phyloP scores from a whole-genome alignment of 495 filamentous ascomycete genomes.

The Aspergillus bridgeri region DNA sequence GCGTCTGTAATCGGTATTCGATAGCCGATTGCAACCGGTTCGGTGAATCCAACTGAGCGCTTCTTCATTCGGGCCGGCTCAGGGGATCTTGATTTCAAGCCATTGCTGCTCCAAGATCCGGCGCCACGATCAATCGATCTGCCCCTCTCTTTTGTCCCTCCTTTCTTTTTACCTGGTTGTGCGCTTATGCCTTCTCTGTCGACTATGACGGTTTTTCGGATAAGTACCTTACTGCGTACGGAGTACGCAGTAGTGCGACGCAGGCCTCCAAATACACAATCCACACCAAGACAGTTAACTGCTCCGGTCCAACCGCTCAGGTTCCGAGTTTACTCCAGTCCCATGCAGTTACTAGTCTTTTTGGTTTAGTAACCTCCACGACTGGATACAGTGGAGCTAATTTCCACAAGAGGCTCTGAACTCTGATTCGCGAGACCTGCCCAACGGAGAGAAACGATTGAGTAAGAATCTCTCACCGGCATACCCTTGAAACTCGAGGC shows the following conservation, averaged over 20 bases:
- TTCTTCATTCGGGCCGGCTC: neutral
- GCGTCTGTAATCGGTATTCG: neutral
- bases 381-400: conserved; percentile 10
- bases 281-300: neutral
- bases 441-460: conserved; percentile 9
- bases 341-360: conserved; percentile 3
- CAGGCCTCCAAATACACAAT: neutral
- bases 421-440: conserved; percentile 5
- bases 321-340: conserved; percentile 6
- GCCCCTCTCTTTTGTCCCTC: neutral
- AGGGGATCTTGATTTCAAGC: neutral
- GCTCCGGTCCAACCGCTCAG: neutral
- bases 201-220: no score
- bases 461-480: conserved; percentile 12
- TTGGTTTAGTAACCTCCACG: conserved; percentile 9
- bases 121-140: neutral
- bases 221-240: no score
- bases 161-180: neutral
- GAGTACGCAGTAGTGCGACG: no score
- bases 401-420: conserved; percentile 3
- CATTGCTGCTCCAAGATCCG: neutral
- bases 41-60: neutral
- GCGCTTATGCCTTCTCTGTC: no score
- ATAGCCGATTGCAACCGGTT: neutral
- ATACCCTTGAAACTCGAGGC: conserved; percentile 9